Evolutionary conservation across 192 early-diverging fungal genomes (phyloP).

Genomic region (Coemansia sp.): DNA sequence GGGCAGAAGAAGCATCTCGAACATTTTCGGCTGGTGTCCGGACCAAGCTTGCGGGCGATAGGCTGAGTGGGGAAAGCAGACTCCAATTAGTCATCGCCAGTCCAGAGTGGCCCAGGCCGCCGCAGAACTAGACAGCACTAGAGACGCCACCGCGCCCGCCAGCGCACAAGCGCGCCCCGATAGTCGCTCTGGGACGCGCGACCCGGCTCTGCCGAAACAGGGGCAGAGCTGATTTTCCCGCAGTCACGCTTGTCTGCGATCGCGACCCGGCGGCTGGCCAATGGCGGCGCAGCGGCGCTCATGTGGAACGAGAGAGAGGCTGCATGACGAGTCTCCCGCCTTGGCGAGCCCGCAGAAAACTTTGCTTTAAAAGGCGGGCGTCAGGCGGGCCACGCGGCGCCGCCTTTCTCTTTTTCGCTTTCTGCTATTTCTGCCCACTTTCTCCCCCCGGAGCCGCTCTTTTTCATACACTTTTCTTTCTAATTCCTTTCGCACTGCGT

Average conservation of each 20-base stretch:
- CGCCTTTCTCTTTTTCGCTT: not conserved
- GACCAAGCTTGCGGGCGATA: no score
- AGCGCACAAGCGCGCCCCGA: no score
- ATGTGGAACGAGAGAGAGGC: slow-evolving; percentile 9
- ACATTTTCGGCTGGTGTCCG: no score
- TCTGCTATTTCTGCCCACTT: slow-evolving; percentile 1
- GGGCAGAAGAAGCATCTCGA: no score
- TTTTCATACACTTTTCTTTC: slow-evolving; percentile 5
- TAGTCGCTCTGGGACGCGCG: no score
- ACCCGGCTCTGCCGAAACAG: no score
- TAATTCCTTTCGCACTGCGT: slow-evolving; percentile 1
- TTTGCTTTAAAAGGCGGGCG: slow-evolving; percentile 3
- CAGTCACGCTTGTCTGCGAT: slow-evolving; percentile 1
- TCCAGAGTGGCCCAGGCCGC: not conserved
- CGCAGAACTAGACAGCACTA: not conserved
- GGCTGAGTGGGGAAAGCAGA: no score
- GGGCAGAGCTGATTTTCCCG: not conserved
- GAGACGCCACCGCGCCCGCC: no score
- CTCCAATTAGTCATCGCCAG: not conserved
- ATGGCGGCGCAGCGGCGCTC: slow-evolving; percentile 5
- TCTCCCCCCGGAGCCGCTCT: not conserved
- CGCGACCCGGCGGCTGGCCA: slow-evolving; percentile 1
- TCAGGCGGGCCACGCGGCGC: slow-evolving; percentile 1
- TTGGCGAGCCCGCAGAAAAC: slow-evolving; percentile 7
- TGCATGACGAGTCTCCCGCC: slow-evolving; percentile 1